phyloP scores from a whole-genome alignment of 2,329 filamentous ascomycete genomes.

The Fusarium euwallaceae region DNA sequence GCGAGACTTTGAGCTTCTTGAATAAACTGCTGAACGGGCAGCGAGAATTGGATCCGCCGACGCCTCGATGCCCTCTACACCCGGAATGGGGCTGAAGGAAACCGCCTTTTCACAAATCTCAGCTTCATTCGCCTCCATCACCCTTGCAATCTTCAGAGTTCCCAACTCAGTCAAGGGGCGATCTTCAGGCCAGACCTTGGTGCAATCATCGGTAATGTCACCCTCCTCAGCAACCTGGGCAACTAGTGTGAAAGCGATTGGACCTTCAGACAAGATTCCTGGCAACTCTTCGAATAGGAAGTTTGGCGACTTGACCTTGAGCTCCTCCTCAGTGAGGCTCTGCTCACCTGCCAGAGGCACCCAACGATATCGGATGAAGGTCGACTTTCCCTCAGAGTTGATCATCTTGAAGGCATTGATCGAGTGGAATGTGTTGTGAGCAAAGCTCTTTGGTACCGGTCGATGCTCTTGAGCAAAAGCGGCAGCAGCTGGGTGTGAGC shows the following conservation, averaged over 20 bases:
- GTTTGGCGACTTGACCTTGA: not conserved
- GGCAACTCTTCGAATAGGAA: not conserved
- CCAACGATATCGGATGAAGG: not conserved
- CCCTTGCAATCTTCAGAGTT: not conserved
- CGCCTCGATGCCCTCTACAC: not conserved
- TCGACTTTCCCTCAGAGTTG: not conserved
- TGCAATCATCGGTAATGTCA: not conserved
- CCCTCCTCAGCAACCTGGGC: not conserved
- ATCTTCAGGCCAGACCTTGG: not conserved
- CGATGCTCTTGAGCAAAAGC: not conserved
- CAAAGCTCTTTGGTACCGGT: not conserved
- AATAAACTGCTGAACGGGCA: not conserved
- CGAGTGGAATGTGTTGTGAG: not conserved
- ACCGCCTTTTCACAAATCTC: not conserved
- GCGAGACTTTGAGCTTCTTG: not conserved
- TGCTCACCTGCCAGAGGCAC: not conserved
- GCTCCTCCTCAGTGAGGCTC: not conserved
- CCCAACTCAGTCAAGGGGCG: not conserved
- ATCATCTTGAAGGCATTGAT: not conserved
- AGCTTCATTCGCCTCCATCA: not conserved
- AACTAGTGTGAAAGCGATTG: not conserved
- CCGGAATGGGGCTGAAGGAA: not conserved
- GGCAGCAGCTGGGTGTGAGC: not conserved
- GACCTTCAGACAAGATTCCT: not conserved
- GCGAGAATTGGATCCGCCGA: not conserved